Base-by-base conservation (phyloP, 306 rosid species). In the Lathyrus aphaca region DNA sequence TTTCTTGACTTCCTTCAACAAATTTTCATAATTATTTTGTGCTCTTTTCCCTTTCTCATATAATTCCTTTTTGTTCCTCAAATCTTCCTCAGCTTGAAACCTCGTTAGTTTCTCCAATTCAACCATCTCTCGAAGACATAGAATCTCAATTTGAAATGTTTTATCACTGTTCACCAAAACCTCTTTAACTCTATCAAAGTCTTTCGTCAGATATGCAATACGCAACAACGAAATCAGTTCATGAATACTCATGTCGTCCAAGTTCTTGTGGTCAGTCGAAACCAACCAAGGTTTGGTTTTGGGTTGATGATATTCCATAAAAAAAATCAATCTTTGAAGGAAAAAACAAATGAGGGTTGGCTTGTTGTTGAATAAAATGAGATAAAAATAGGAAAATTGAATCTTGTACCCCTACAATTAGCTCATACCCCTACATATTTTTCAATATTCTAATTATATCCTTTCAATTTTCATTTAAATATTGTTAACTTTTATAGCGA, bases 1-100 rank as follows among this genome's bases (percentile, higher is more conserved):
- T 13, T 8, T 3, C 57, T 71, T 80, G 7, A 75, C 62, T 6
- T 4, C 6, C 43, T 37, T 61, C 69, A 80, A 30, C 77, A 80
- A 65, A 1, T 10, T 45, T 32, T 80, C 84, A 21, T 80, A 80
- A 12, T 4, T 50, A 5, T 40, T 53, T 0, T 44, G 37, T 0
- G 51, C 23, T 21, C 23, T 21, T 21, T 21, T 21, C 23, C 23
- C 49, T 35, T 2, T 72, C 53, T 50, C 50, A 18, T 35, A 66
- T 0, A 12, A 8, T 32, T 59, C 72, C 46, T 66, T 6, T 19
- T n/a, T 76, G 38, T 11, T 71, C 14, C 21, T 75, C 14, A 71
- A 21, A 5, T 72, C 15, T 17, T 76, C 65, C 23, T 76, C 76
- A 2, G 15, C 38, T 5, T 62, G 18, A 64, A 53, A 15, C 42